phyloP scores from a whole-genome alignment of 1,284 basidiomycete species.

The Termitomyces sp. region DNA sequence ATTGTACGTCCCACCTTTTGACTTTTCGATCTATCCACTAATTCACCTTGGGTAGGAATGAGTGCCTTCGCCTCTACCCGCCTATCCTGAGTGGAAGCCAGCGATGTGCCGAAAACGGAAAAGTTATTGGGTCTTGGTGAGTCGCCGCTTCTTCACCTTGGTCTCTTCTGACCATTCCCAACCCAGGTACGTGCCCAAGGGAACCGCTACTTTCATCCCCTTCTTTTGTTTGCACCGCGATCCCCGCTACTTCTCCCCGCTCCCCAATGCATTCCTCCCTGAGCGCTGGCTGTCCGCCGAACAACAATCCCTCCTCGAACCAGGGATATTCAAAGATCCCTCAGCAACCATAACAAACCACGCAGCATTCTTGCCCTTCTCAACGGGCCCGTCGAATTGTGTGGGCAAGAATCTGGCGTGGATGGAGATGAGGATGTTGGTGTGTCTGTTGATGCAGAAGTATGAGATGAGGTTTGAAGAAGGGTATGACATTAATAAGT shows the following conservation, averaged over 20 bases:
- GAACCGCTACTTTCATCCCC: conserved; percentile 35
- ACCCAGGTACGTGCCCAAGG: conserved; percentile 37
- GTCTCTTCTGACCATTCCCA: background rate
- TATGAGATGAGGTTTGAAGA: conserved; percentile 30
- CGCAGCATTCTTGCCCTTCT: conserved; percentile 36
- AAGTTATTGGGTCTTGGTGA: conserved; percentile 28
- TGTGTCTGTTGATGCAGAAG: conserved; percentile 27
- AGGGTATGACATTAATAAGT: conserved; percentile 25
- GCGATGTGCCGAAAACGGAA: conserved; percentile 25
- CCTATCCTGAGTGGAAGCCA: conserved; percentile 32
- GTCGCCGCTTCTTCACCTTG: conserved; percentile 8
- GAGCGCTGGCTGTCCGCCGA: conserved; percentile 34
- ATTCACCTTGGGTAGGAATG: conserved; percentile 29
- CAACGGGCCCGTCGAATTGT: conserved; percentile 33
- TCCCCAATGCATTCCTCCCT: conserved; percentile 36
- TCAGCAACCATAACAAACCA: conserved; percentile 23
- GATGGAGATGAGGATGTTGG: conserved; percentile 34
- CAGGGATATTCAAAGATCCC: conserved; percentile 25
- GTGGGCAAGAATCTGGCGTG: conserved; percentile 37
- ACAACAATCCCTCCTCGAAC: conserved; percentile 25
- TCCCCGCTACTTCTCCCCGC: conserved; percentile 37
- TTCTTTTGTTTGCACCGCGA: conserved; percentile 38
- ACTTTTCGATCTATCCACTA: background rate
- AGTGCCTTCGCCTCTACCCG: conserved; percentile 34
- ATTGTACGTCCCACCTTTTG: conserved; percentile 26